These are phyloP conservation scores for Tephrocybe sp. DNA, from an alignment of 768 basidiomycete species.

Conservation along the genomic window DNA sequence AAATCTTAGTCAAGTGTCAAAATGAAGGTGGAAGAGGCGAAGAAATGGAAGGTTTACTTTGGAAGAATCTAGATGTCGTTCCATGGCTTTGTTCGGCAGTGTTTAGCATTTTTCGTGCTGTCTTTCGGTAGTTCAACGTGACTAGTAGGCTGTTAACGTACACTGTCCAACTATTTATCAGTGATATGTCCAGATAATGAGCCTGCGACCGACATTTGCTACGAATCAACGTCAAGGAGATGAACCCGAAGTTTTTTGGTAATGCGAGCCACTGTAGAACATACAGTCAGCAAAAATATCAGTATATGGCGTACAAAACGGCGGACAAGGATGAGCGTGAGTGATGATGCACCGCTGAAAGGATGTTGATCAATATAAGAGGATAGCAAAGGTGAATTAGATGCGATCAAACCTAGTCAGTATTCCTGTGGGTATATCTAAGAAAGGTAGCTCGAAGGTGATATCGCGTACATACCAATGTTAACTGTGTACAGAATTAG, in stretches of 20 bases:
- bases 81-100: neutral
- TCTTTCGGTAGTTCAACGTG: slow-evolving; percentile 11
- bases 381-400: neutral
- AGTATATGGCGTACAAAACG: neutral
- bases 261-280: slow-evolving; percentile 4
- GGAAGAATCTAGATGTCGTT: slow-evolving; percentile 9
- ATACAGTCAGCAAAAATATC: neutral
- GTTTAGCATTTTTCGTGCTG: slow-evolving; percentile 4
- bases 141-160: slow-evolving; percentile 12
- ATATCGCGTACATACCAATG: slow-evolving; percentile 1
- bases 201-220: slow-evolving; percentile 6
- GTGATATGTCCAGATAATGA: neutral
- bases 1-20: neutral
- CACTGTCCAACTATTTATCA: neutral
- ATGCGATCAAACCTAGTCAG: slow-evolving; percentile 5
- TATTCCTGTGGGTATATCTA: neutral
- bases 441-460: neutral
- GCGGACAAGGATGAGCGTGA: slow-evolving; percentile 10
- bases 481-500: slow-evolving; percentile 11
- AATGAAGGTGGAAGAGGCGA: neutral
- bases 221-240: slow-evolving; percentile 10
- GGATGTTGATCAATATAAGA: neutral
- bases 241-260: slow-evolving; percentile 13
- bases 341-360: slow-evolving; percentile 7
- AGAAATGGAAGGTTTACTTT: neutral